These are phyloP conservation scores for Penicillium canescens DNA, from an alignment of 495 filamentous ascomycete species.

Conservation along the genomic window DNA sequence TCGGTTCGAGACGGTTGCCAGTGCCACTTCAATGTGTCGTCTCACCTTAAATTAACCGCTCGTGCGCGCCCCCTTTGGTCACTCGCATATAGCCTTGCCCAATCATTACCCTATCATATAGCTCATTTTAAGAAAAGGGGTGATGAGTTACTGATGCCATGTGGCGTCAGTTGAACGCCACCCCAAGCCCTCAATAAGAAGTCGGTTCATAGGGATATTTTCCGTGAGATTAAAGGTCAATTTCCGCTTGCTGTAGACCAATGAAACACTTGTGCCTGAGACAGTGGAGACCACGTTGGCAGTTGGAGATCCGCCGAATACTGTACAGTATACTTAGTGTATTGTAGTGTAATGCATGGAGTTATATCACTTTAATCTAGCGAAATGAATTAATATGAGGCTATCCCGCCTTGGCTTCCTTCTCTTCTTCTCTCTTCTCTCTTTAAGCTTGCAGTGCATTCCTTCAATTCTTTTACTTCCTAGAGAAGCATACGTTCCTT, in stretches of 20 bases:
- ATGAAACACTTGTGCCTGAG: conserved; percentile 10
- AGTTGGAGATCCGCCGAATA: neutral
- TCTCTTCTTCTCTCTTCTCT: conserved; percentile 23
- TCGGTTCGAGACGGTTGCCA: no score
- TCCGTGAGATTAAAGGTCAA: conserved; percentile 7
- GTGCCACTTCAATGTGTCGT: neutral
- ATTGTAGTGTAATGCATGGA: no score
- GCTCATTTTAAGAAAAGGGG: no score
- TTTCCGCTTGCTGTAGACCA: neutral
- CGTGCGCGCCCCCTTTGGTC: neutral
- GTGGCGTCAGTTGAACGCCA: neutral
- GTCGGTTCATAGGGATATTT: neutral
- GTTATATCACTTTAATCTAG: neutral
- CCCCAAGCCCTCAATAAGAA: neutral
- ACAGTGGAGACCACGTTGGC: neutral
- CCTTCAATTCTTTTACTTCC: conserved; percentile 23
- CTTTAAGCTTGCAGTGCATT: conserved; percentile 21
- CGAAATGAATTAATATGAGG: conserved; percentile 16
- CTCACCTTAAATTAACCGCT: neutral
- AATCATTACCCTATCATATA: no score
- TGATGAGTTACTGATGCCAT: neutral
- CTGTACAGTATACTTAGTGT: neutral
- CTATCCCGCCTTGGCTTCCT: conserved; percentile 12
- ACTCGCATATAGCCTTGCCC: no score
- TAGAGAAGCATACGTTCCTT: conserved; percentile 40